phyloP scores from a whole-genome alignment of 2,329 filamentous ascomycete genomes.

The Colletotrichum caudatum region DNA sequence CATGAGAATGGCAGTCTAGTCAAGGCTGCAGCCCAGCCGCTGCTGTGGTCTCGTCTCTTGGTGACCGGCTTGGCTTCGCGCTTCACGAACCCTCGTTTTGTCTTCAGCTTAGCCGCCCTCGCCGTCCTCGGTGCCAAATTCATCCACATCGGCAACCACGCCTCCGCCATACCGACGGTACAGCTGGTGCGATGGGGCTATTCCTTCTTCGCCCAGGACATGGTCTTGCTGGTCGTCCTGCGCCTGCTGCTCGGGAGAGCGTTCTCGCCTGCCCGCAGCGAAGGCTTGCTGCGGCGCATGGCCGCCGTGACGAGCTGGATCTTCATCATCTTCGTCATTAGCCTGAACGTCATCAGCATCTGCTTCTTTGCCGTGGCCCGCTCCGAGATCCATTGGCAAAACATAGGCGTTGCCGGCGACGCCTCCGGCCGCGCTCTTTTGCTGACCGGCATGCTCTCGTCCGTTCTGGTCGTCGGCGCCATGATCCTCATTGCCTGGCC shows the following conservation, averaged over 20 bases:
- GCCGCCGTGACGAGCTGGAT: neutral
- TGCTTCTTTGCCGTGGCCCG: slow-evolving; percentile 51
- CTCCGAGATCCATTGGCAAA: slow-evolving; percentile 52
- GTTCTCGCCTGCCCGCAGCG: slow-evolving; percentile 31
- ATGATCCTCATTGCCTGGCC: neutral
- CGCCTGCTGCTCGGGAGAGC: slow-evolving; percentile 49
- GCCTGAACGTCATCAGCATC: slow-evolving; percentile 21
- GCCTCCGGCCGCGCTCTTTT: slow-evolving; percentile 48
- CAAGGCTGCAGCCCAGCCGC: neutral
- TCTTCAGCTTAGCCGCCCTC: slow-evolving; percentile 50
- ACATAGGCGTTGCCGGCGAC: slow-evolving; percentile 49
- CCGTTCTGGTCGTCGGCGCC: slow-evolving; percentile 30
- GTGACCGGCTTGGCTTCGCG: slow-evolving; percentile 10
- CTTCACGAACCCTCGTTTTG: slow-evolving; percentile 44
- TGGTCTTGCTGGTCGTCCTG: slow-evolving; percentile 49
- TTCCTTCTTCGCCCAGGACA: slow-evolving; percentile 53
- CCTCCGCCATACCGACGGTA: slow-evolving; percentile 47
- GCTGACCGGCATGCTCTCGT: slow-evolving; percentile 49
- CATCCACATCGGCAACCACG: slow-evolving; percentile 50
- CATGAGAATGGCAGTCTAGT: neutral
- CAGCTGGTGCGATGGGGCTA: slow-evolving; percentile 49
- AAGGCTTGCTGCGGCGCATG: neutral
- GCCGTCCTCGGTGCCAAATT: slow-evolving; percentile 49
- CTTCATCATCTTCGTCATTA: neutral
- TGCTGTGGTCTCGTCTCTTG: neutral